A percentile compares a stretch with the other conserved stretches of the same genome.
Conservation (phyloP, 2,329 filamentous ascomycete genomes). For the Pezizomycotina sp. region DNA sequence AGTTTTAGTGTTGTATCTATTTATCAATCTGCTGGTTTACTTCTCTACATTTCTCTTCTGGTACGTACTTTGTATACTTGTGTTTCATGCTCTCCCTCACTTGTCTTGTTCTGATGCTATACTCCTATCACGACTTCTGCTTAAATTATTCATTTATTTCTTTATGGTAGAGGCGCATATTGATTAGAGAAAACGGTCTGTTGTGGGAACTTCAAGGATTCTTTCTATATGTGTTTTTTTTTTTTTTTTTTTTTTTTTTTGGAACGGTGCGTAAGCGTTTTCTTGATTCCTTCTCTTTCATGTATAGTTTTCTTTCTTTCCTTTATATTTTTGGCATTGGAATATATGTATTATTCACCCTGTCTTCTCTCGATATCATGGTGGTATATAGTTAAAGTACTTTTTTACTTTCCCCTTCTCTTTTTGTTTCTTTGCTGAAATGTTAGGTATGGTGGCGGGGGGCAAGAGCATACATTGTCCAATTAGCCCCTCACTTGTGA, state of each 20-base stretch:
- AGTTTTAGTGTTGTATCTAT: no score
- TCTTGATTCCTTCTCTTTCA: background rate
- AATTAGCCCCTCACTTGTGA: background rate
- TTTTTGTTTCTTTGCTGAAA: background rate
- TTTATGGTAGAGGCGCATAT: background rate
- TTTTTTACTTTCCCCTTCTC: background rate
- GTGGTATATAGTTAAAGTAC: background rate
- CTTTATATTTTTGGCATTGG: slow-evolving; percentile 1
- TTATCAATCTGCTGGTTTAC: no score
- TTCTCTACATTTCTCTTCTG: no score
- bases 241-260: slow-evolving; percentile 4
- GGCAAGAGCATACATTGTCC: background rate
- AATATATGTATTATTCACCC: no score
- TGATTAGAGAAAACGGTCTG: background rate
- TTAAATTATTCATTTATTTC: no score
- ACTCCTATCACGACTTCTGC: no score
- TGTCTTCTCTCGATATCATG: background rate
- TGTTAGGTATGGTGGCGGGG: background rate
- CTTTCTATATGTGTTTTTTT: background rate
- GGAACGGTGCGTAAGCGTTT: background rate
- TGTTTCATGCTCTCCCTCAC: no score
- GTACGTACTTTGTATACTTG: no score
- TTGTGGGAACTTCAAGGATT: slow-evolving; percentile 1
- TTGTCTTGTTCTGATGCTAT: no score
- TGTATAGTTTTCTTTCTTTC: background rate